phyloP scores from a whole-genome alignment of 2,329 filamentous ascomycete species.

The Curvularia hawaiiensis region DNA sequence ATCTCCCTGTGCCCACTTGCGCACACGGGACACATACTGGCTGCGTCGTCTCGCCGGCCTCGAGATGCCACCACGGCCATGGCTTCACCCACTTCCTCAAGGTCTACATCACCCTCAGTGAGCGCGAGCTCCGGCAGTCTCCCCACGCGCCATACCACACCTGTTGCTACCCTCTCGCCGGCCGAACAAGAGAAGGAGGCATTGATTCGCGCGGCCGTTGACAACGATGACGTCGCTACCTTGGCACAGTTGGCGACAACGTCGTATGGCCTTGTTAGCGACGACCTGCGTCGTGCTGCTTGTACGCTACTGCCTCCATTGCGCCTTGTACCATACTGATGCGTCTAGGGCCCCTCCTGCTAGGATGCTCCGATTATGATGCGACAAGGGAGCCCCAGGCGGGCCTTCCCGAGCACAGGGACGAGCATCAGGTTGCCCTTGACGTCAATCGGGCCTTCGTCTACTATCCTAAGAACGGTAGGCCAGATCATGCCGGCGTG shows the following conservation, averaged over 20 bases:
- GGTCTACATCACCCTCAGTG: constrained; percentile 33
- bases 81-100: constrained; percentile 33
- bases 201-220: constrained; percentile 51
- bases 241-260: constrained; percentile 52
- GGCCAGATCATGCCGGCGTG: constrained; percentile 29
- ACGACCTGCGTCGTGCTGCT: constrained; percentile 68
- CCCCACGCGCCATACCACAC: constrained; percentile 23
- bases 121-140: constrained; percentile 42
- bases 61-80: constrained; percentile 33
- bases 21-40: constrained; percentile 10
- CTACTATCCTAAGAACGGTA: constrained; percentile 82
- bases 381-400: constrained; percentile 56
- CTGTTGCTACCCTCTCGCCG: constrained; percentile 21
- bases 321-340: constrained; percentile 21
- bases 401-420: constrained; percentile 73
- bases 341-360: constrained; percentile 64
- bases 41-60: constrained; percentile 17
- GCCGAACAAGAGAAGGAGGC: constrained; percentile 35
- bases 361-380: constrained; percentile 45
- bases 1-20: constrained; percentile 11
- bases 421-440: constrained; percentile 89
- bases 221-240: constrained; percentile 45
- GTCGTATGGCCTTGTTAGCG: constrained; percentile 53
- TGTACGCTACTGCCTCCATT: constrained; percentile 63
- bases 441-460: constrained; percentile 98